These are phyloP conservation scores for Backusella parvicylindrica DNA, from an alignment of 192 early-diverging fungal genomes.

Conservation along the genomic window DNA sequence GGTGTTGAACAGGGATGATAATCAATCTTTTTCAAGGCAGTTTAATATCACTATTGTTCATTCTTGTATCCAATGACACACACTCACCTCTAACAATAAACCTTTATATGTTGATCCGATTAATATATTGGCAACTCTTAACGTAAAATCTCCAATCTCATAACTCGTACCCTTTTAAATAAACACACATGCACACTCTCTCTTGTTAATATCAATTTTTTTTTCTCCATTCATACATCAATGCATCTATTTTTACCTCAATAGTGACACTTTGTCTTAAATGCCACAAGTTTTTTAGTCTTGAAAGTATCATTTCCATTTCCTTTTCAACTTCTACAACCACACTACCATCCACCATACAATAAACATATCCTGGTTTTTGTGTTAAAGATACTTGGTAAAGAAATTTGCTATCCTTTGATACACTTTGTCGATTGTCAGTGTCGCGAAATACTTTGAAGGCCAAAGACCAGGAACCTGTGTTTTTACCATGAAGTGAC, in stretches of 20 bases:
- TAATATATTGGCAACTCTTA: conserved; percentile 51
- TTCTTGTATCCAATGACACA: not conserved
- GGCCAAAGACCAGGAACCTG: conserved; percentile 34
- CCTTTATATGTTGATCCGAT: conserved; percentile 54
- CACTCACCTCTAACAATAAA: conserved; percentile 48
- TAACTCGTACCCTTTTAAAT: conserved; percentile 40
- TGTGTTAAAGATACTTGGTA: conserved; percentile 36
- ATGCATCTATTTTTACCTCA: conserved; percentile 36
- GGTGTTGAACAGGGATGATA: conserved; percentile 50
- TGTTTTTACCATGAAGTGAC: conserved; percentile 34
- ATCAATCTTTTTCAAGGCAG: conserved; percentile 37
- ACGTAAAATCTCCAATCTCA: conserved; percentile 52
- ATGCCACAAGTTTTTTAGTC: conserved; percentile 51
- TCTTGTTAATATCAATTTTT: too few species aligned
- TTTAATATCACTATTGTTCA: not conserved
- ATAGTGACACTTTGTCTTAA: conserved; percentile 46
- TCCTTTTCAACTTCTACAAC: conserved; percentile 51
- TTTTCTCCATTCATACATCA: too few species aligned
- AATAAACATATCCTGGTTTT: conserved; percentile 36
- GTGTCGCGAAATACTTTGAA: conserved; percentile 37
- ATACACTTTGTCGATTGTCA: conserved; percentile 3
- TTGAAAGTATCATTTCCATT: conserved; percentile 43
- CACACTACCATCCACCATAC: conserved; percentile 46
- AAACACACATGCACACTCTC: not conserved
- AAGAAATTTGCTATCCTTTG: conserved; percentile 29